Percentiles rank a stretch among this genome's conserved stretches.
phyloP scores from a whole-genome alignment of 345 rosid species.

The Aquilaria malaccensis region DNA sequence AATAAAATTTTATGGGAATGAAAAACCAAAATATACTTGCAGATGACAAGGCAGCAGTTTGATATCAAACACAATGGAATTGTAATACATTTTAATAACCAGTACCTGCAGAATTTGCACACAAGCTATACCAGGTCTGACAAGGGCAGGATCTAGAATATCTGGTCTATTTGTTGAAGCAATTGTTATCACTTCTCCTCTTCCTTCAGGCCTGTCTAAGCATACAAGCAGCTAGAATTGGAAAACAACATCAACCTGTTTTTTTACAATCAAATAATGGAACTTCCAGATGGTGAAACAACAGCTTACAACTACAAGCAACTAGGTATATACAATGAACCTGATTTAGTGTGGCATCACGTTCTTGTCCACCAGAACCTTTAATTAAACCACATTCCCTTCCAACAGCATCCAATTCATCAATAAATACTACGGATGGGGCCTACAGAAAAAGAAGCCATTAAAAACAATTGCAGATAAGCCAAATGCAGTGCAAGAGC shows the following conservation, averaged over 20 bases:
- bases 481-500: not conserved
- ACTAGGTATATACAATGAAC: slow-evolving; percentile 23
- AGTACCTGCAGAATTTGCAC: slow-evolving; percentile 81
- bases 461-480: not conserved
- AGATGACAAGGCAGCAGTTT: not conserved
- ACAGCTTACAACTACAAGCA: not conserved
- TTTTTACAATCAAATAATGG: not conserved
- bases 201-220: slow-evolving; percentile 95
- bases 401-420: slow-evolving; percentile 96
- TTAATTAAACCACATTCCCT: slow-evolving; percentile 91
- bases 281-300: no score
- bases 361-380: slow-evolving; percentile 98
- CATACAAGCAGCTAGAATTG: slow-evolving; percentile 74
- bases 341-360: slow-evolving; percentile 97
- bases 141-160: slow-evolving; percentile 93
- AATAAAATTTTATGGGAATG: not conserved
- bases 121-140: slow-evolving; percentile 89
- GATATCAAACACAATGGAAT: no score
- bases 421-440: slow-evolving; percentile 89
- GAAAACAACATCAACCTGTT: not conserved
- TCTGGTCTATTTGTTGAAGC: slow-evolving; percentile 96
- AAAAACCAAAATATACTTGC: not conserved
- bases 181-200: slow-evolving; percentile 91
- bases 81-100: not conserved
- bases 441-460: slow-evolving; percentile 37